These are phyloP conservation scores for Nakaseomyces kungkrabaensis DNA, from an alignment of 1,139 yeast species.

Conservation along the genomic window DNA sequence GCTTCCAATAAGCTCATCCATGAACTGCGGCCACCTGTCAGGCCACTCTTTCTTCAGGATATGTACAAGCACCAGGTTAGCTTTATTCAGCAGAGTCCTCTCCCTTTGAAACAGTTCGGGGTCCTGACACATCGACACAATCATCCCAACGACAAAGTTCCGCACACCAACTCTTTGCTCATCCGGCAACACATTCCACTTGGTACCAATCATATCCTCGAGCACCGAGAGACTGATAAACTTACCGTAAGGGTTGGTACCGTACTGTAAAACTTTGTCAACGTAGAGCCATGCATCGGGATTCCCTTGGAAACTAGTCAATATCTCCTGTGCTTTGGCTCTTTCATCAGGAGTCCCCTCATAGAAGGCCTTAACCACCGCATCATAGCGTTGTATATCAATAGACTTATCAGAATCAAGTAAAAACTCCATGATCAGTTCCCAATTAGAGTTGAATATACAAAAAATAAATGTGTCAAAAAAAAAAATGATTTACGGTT, in stretches of 20 bases:
- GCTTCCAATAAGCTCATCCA: constrained; percentile 80
- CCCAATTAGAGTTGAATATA: no score
- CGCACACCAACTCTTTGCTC: constrained; percentile 81
- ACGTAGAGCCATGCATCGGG: constrained; percentile 92
- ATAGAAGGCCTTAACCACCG: constrained; percentile 74
- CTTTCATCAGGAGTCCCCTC: constrained; percentile 74
- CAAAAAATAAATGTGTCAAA: no score
- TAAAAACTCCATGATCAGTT: not conserved
- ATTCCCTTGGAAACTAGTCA: constrained; percentile 82
- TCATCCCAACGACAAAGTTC: constrained; percentile 86
- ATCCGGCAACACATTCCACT: constrained; percentile 85
- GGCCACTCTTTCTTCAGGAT: constrained; percentile 98
- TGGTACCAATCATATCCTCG: constrained; percentile 75
- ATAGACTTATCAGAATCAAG: constrained; percentile 20
- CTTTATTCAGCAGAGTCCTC: constrained; percentile 77
- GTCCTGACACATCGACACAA: constrained; percentile 77
- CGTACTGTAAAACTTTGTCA: constrained; percentile 72
- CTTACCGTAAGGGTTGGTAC: constrained; percentile 73
- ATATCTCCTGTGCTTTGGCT: constrained; percentile 65
- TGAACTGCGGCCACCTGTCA: constrained; percentile 90
- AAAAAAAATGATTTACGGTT: no score
- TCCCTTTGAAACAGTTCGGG: constrained; percentile 61
- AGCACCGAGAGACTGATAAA: constrained; percentile 83
- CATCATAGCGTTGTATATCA: constrained; percentile 70
- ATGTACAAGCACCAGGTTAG: constrained; percentile 85